Percentiles rank a stretch among this genome's conserved stretches.
phyloP scores from a whole-genome alignment of 176 grass and related monocot species.

The Oryza meridionalis region DNA sequence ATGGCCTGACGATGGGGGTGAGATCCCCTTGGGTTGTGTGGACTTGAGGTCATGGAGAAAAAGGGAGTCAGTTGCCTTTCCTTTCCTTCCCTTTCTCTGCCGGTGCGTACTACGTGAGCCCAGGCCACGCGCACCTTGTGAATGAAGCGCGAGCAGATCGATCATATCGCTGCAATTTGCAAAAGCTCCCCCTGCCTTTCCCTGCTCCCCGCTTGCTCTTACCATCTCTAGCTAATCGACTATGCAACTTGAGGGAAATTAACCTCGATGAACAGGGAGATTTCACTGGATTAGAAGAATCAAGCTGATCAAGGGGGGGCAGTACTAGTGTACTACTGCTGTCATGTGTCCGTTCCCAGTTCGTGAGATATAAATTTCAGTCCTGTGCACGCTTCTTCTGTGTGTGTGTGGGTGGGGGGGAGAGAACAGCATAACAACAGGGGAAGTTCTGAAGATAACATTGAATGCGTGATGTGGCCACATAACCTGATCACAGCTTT shows the following conservation, averaged over 20 bases:
- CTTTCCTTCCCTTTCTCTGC: not conserved
- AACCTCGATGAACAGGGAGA: not conserved
- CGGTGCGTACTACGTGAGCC: constrained; percentile 18
- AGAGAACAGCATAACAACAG: not conserved
- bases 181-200: not conserved
- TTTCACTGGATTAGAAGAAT: not conserved
- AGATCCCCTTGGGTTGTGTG: not conserved
- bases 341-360: not conserved
- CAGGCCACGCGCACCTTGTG: constrained; percentile 35
- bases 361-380: not conserved
- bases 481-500: constrained; percentile 13
- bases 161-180: not conserved
- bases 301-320: not conserved
- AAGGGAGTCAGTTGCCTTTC: constrained; percentile 17
- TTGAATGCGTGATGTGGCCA: constrained; percentile 11
- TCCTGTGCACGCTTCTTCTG: not conserved
- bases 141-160: not conserved
- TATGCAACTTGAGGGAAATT: not conserved
- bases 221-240: not conserved
- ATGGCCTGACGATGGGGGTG: not conserved
- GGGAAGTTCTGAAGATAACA: not conserved
- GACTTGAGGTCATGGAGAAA: not conserved
- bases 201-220: not conserved
- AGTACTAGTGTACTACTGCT: no score
- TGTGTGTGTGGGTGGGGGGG: no score